Evolutionary conservation across 495 filamentous ascomycete genomes (phyloP), one percentile per base, ranked within the genome.

Genomic region (Trichoderma asperelloides): DNA sequence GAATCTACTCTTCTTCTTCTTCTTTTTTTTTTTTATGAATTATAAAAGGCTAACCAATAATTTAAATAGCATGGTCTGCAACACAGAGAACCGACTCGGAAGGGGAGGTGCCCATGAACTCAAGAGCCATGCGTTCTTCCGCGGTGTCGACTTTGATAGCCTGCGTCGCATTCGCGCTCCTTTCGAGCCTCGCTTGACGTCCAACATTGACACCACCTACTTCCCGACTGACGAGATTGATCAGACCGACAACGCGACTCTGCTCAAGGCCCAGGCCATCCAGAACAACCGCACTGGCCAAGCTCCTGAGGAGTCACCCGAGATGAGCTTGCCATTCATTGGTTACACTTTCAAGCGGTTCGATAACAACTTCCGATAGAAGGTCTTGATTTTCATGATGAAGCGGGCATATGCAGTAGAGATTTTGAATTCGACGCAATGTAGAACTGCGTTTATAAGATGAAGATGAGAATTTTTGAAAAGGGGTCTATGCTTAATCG

Each of bases 341-440:
- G 95, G 95, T 27, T 98, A 98, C 75, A 98, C 95, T 23, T 98
- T 96, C 83, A 98, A 97, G 83, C 89, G 95, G 67, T 98, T 98
- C 78, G 94, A 97, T 79, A 91, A 89, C 70, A 84, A 84, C 79
- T 83, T 82, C 74, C 79, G 80, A 66, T 84, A 75, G 81, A 33
- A 25, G 68, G 12, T 27, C n/a, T 21, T 41, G 21, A 15, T 60
- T 21, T 21, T 5, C 2, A 30, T 28, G 55, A 28, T 60, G 62
- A 64, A 64, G 40, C 33, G n/a, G 63, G 63, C 63, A 64, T 45
- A 23, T 23, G 63, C 37, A 40, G 33, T 40, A 40, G 63, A 64
- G n/a, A 15, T 45, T 40, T 64, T 40, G 63, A 23, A 40, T 43
- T 40, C 28, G 30, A 45, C 25, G 63, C 37, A 23, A 33, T 41